A percentile compares a stretch with the other conserved stretches of the same genome.
Conservation (phyloP, 2,329 filamentous ascomycete species). For the Xylaria hypoxylon region DNA sequence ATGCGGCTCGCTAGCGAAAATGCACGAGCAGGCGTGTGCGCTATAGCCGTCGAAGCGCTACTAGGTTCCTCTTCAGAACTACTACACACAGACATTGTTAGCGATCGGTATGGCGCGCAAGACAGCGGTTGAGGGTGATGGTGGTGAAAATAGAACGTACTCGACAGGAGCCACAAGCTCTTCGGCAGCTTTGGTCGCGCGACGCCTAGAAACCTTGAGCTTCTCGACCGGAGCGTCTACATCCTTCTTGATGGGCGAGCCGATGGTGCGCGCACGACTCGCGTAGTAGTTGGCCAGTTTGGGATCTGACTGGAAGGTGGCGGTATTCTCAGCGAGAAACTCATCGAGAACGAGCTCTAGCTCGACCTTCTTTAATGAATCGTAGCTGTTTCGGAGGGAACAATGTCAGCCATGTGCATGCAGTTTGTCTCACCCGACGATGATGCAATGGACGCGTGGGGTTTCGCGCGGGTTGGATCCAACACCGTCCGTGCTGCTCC, state of each 20-base stretch:
- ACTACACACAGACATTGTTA: constrained; percentile 63
- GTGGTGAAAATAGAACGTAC: constrained; percentile 72
- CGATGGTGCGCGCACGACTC: constrained; percentile 68
- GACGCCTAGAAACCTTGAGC: constrained; percentile 46
- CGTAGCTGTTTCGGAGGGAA: constrained; percentile 64
- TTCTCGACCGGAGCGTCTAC: constrained; percentile 44
- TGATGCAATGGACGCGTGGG: constrained; percentile 43
- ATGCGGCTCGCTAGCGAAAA: constrained; percentile 70
- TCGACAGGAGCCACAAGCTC: constrained; percentile 80
- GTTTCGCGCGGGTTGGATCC: constrained; percentile 36
- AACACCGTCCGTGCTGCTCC: constrained; percentile 6
- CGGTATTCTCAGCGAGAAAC: constrained; percentile 76
- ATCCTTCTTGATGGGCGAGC: constrained; percentile 62
- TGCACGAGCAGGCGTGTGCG: constrained; percentile 64
- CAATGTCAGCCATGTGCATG: constrained; percentile 42
- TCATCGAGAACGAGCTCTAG: constrained; percentile 81
- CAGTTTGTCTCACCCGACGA: constrained; percentile 35
- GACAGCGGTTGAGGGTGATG: not conserved
- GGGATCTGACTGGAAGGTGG: constrained; percentile 71
- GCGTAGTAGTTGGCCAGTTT: constrained; percentile 81
- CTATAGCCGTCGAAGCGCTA: constrained; percentile 58
- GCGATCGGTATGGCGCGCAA: constrained; percentile 53
- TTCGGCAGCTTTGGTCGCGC: constrained; percentile 58
- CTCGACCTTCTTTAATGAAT: constrained; percentile 80
- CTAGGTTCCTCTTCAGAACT: constrained; percentile 50